Evolutionary conservation across 257 asterid genomes (phyloP), one percentile per base, ranked within the genome.

Genomic region (Paraleonurus japonicus): DNA sequence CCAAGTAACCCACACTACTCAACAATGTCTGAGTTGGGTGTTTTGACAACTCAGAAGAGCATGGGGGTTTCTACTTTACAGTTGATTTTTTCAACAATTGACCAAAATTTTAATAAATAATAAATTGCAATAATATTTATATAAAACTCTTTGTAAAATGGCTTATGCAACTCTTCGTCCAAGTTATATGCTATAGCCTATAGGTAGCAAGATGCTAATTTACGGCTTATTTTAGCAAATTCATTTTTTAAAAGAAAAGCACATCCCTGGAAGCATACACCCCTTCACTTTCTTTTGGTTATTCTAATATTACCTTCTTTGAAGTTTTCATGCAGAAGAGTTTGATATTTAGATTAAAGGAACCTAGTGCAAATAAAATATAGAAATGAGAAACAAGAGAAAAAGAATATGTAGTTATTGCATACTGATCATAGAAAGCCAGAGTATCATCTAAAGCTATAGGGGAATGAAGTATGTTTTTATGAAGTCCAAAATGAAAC

Each of bases 401-500:
- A 6, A 43, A 12, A 22, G 20, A 63, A 41, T 4, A 5, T 10
- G 20, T 61, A 20, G 41, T 22, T 15, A 41, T 63, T 32, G 39
- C 3, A 37, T 27, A 37, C 20, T 60, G 23, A 35, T 33, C 54
- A 16, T 32, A 73, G 53, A 55, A 39, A 55, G 39, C 33, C 39
- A 51, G 47, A 20, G 28, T 5, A 26, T 43, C 48, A 15, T 43
- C 17, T 15, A 43, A 43, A 66, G n/a, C 17, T 43, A 57, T 15
- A 45, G 30, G 41, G 17, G 4, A 59, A 48, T 61, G n/a, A 27
- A 54, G 30, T 16, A 33, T 58, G 47, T 17, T 43, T 45, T 45
- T 78, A 61, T 60, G 62, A 60, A 50, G 6, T 65, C 65, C 47
- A 20, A 41, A 61, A 33, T 47, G 20, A 45, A 48, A 13, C 61